Evolutionary conservation across 495 filamentous ascomycete genomes (phyloP).

Genomic region (Penicillium alfredii): DNA sequence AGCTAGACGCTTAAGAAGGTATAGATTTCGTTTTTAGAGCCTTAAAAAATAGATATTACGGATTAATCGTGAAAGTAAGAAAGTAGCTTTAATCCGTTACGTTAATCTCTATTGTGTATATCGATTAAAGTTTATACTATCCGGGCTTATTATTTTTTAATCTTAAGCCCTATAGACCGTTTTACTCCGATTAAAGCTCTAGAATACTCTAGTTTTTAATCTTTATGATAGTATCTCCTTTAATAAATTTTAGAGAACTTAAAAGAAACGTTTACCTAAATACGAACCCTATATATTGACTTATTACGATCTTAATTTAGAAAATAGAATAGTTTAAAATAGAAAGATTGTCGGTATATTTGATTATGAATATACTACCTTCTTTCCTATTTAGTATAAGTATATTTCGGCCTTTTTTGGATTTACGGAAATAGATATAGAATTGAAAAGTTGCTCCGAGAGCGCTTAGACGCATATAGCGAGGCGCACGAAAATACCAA

Average conservation of each 20-base stretch:
- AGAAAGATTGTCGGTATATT: slow-evolving; percentile 22
- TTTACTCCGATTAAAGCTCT: slow-evolving; percentile 23
- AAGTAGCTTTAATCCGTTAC: slow-evolving; percentile 24
- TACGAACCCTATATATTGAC: slow-evolving; percentile 23
- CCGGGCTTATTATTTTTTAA: slow-evolving; percentile 19
- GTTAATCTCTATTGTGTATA: slow-evolving; percentile 18
- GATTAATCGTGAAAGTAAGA: slow-evolving; percentile 21
- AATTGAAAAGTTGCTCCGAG: slow-evolving; percentile 24
- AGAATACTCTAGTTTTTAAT: slow-evolving; percentile 12
- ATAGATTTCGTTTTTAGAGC: slow-evolving; percentile 23
- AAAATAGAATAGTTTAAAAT: slow-evolving; percentile 26
- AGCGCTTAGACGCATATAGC: slow-evolving; percentile 13
- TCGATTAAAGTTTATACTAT: slow-evolving; percentile 19
- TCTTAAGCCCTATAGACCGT: slow-evolving; percentile 14
- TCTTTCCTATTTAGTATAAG: slow-evolving; percentile 24
- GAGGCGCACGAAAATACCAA: slow-evolving; percentile 23
- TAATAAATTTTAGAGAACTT: slow-evolving; percentile 13
- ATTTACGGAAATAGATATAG: slow-evolving; percentile 18
- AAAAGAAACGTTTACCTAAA: slow-evolving; percentile 18
- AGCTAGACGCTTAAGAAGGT: slow-evolving; percentile 27
- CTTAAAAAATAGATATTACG: slow-evolving; percentile 21
- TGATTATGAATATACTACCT: slow-evolving; percentile 27
- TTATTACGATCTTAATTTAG: slow-evolving; percentile 27
- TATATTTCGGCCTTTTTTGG: slow-evolving; percentile 23
- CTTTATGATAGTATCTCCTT: slow-evolving; percentile 12